Evolutionary conservation across 2,329 filamentous ascomycete genomes (phyloP), one percentile per base, ranked within the genome.

Genomic region (Rutstroemia sydowiana): DNA sequence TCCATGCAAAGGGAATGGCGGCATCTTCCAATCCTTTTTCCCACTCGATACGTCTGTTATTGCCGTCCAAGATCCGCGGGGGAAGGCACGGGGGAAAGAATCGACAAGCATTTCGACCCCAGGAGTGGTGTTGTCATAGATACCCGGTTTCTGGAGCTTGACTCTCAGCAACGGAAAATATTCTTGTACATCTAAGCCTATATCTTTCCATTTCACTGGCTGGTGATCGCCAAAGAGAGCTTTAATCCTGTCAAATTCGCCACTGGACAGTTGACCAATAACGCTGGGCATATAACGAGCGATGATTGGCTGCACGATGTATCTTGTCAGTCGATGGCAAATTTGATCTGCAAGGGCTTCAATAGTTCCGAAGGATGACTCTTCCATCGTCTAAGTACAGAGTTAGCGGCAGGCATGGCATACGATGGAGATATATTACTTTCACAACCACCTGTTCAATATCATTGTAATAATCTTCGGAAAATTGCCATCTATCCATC

Each of bases 361-460:
- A 1, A 85, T 73, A 0, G 82, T 85, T 63, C 82, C 76, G 58
- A 79, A 85, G 0, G 73, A 73, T 0, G 81, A 82, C 21, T 72
- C 66, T 31, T 75, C 73, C 63, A 84, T 75, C 1, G 69, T 69
- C 79, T 82, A n/a, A 21, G 18, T 39, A 43, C 13, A 5, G 31
- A 4, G 23, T 26, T 26, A 26, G 23, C 8, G 4, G 4, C 23
- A 26, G 4, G 4, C 23, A 26, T 26, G 23, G 8, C 23, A 26
- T 26, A 8, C 8, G 39, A 14, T 14, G 14, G 8, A 8, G 3
- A 21, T 3, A n/a, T 13, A 75, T 64, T 65, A 86, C 85, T 71
- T 84, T 71, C 6, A 83, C 75, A 32, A 88, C 66, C 2, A 77
- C 62, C n/a, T 69, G 66, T 63, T 90, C 85, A 4, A 88, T 63